These are phyloP conservation scores for Arbutus unedo DNA, from an alignment of 148 eudicot genomes.

Conservation along the genomic window DNA sequence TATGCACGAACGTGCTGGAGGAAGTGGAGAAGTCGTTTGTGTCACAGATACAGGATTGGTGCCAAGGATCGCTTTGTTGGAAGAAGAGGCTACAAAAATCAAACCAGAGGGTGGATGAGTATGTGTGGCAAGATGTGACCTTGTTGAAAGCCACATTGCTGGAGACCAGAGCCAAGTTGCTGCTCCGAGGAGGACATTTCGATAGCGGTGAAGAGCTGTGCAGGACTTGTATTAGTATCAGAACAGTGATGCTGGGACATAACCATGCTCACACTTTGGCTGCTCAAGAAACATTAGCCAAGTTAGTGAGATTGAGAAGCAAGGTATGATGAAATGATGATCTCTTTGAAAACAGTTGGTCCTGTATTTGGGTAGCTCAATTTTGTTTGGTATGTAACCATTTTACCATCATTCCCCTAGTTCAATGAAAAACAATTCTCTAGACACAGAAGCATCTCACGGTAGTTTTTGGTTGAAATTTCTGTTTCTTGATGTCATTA, in stretches of 20 bases:
- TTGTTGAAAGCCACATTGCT: slow-evolving; percentile 73
- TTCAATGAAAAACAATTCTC: neutral
- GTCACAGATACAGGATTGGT: slow-evolving; percentile 76
- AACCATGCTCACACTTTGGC: slow-evolving; percentile 74
- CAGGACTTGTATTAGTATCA: slow-evolving; percentile 79
- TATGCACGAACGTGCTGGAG: slow-evolving; percentile 75
- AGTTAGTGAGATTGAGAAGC: slow-evolving; percentile 79
- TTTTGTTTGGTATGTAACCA: slow-evolving; percentile 26
- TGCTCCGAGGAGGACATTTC: slow-evolving; percentile 77
- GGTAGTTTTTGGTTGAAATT: neutral
- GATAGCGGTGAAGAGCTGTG: slow-evolving; percentile 83
- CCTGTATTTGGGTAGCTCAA: slow-evolving; percentile 20
- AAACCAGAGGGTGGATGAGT: slow-evolving; percentile 67
- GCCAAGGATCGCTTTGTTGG: slow-evolving; percentile 75
- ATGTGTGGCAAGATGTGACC: slow-evolving; percentile 89
- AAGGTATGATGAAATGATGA: slow-evolving; percentile 38
- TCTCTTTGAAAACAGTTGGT: neutral
- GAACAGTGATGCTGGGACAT: slow-evolving; percentile 91
- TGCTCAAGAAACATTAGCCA: slow-evolving; percentile 89
- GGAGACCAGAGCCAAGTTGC: slow-evolving; percentile 75
- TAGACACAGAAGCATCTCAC: neutral
- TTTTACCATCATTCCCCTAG: neutral
- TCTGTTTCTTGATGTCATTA: neutral
- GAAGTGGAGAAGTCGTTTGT: slow-evolving; percentile 87
- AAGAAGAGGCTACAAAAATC: slow-evolving; percentile 42